Percentiles rank a stretch among this genome's conserved stretches.
These are phyloP conservation scores for Cicer pinnatifidum DNA, from an alignment of 306 rosid genomes.

Conservation along the genomic window DNA sequence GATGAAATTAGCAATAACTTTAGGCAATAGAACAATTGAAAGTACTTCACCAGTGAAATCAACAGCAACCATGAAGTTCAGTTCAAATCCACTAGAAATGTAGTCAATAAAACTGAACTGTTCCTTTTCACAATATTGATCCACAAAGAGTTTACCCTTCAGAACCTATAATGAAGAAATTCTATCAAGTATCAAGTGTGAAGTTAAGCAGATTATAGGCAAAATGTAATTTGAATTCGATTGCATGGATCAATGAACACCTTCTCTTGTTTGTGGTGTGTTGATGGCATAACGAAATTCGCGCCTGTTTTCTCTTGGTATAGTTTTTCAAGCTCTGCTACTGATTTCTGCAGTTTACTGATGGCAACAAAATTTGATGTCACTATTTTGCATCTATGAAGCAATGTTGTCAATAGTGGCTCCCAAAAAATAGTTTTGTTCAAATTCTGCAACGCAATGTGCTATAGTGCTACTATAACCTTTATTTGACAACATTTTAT, in stretches of 20 bases:
- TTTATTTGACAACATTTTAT: no score
- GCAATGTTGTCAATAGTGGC: no score
- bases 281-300: slow-evolving; percentile 58
- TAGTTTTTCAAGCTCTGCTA: slow-evolving; percentile 72
- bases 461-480: no score
- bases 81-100: slow-evolving; percentile 84
- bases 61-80: slow-evolving; percentile 91
- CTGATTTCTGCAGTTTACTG: slow-evolving; percentile 73
- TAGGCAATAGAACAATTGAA: neutral
- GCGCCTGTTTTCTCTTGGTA: slow-evolving; percentile 53
- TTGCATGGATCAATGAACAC: slow-evolving; percentile 46
- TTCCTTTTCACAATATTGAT: slow-evolving; percentile 64
- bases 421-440: no score
- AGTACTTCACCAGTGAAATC: slow-evolving; percentile 75
- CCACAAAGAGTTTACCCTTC: slow-evolving; percentile 84
- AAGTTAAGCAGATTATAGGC: slow-evolving; percentile 2
- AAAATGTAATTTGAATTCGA: neutral
- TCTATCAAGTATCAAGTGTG: slow-evolving; percentile 27
- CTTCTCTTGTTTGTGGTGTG: slow-evolving; percentile 58
- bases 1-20: slow-evolving; percentile 16
- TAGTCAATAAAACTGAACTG: slow-evolving; percentile 84
- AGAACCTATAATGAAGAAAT: slow-evolving; percentile 52
- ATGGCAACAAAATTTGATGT: slow-evolving; percentile 26
- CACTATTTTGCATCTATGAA: slow-evolving; percentile 23
- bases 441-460: no score